Evolutionary conservation across 495 filamentous ascomycete species (phyloP).

Genomic region (Monascus purpureus): DNA sequence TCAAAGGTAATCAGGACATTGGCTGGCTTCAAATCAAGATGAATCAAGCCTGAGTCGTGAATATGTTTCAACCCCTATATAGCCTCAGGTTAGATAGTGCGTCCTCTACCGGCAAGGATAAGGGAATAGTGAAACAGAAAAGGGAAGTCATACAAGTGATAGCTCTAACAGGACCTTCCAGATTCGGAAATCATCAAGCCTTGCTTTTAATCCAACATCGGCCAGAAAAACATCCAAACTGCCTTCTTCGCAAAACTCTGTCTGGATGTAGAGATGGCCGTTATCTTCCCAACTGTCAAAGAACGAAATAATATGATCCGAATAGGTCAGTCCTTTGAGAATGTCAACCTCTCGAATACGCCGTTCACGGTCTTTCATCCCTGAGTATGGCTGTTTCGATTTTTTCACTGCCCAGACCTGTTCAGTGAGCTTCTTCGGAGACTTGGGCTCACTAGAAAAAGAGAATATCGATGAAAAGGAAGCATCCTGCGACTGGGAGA

Average conservation of each 20-base stretch:
- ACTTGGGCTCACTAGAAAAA: slow-evolving; percentile 20
- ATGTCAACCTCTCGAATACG: slow-evolving; percentile 72
- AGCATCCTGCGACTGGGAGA: slow-evolving; percentile 36
- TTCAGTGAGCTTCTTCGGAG: slow-evolving; percentile 28
- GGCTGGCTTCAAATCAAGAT: slow-evolving; percentile 90
- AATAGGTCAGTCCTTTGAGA: slow-evolving; percentile 52
- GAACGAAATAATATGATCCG: slow-evolving; percentile 72
- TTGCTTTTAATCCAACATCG: slow-evolving; percentile 62
- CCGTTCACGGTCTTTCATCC: slow-evolving; percentile 56
- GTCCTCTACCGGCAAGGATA: not conserved
- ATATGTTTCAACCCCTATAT: slow-evolving; percentile 71
- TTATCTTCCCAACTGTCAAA: slow-evolving; percentile 76
- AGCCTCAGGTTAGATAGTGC: not conserved
- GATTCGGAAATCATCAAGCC: slow-evolving; percentile 91
- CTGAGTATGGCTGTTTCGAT: slow-evolving; percentile 60
- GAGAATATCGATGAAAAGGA: slow-evolving; percentile 32
- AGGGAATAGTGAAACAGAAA: not conserved
- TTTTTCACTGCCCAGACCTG: slow-evolving; percentile 89
- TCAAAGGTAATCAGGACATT: slow-evolving; percentile 87
- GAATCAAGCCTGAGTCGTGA: slow-evolving; percentile 76
- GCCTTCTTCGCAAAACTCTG: slow-evolving; percentile 88
- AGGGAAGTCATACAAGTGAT: slow-evolving; percentile 39
- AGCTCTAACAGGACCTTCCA: slow-evolving; percentile 93
- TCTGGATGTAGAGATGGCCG: slow-evolving; percentile 83
- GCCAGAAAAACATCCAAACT: slow-evolving; percentile 72